These are phyloP conservation scores for Globisporangium orthogonon DNA, from an alignment of 352 stramenopile species.

Conservation along the genomic window DNA sequence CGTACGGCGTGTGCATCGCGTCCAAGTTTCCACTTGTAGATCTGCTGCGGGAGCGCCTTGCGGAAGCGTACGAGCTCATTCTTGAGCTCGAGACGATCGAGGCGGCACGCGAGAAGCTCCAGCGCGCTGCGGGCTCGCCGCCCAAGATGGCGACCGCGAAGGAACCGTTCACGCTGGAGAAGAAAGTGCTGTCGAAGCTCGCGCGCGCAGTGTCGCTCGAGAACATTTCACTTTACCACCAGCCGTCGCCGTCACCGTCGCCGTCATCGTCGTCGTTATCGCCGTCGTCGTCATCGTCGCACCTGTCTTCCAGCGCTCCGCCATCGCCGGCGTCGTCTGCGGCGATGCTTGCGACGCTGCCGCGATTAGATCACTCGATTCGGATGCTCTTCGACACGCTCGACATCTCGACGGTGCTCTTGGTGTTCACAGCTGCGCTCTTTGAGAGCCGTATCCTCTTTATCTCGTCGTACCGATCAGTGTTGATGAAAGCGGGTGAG, in stretches of 20 bases:
- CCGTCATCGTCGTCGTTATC: conserved; percentile 10
- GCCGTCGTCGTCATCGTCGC: conserved; percentile 1
- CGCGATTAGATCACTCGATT: conserved; percentile 67
- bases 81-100: conserved; percentile 60
- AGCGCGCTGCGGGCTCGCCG: conserved; percentile 11
- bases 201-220: conserved; percentile 62
- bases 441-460: conserved; percentile 80
- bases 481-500: conserved; percentile 78
- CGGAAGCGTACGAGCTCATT: conserved; percentile 79
- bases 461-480: conserved; percentile 72
- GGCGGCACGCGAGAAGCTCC: conserved; percentile 20
- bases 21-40: conserved; percentile 83
- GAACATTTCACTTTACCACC: conserved; percentile 46
- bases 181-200: conserved; percentile 75
- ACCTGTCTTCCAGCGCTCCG: too few relatives aligned
- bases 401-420: conserved; percentile 62
- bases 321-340: conserved; percentile 16
- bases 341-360: conserved; percentile 40
- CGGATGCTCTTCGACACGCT: conserved; percentile 78
- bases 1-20: conserved; percentile 73
- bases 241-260: conserved; percentile 22
- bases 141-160: conserved; percentile 5
- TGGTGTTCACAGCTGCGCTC: conserved; percentile 72
- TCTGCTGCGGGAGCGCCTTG: conserved; percentile 68
- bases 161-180: conserved; percentile 61